Evolutionary conservation across 1,284 basidiomycete species (phyloP), one percentile per base, ranked within the genome.

Genomic region (Meira miltonrushii): DNA sequence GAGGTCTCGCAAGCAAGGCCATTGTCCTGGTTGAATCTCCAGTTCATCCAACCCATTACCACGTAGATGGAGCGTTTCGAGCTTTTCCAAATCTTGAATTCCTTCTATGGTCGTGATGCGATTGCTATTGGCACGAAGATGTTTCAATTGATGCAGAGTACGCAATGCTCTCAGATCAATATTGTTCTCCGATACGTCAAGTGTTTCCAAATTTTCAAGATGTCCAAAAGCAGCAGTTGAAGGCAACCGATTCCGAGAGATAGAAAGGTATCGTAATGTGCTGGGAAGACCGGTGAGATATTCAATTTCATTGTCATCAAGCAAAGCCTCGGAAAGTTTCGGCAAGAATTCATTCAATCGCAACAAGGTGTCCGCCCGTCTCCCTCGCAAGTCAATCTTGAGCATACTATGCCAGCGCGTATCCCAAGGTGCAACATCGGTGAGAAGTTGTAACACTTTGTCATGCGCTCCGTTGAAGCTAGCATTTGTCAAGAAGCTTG

Each of bases 281-380:
- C 58, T 19, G 1, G 75, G 75, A n/a, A 76, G 62, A 2, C 75
- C 75, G 9, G 66, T 73, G 15, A 75, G 48, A 56, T 74, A 77
- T 5, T 64, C 61, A 8, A 77, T 50, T 52, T 68, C 61, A 61
- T 77, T 77, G 39, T 60, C 55, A 41, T 69, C 68, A 4, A 97
- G 73, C 66, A 85, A 85, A 57, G 93, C 81, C 61, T 86, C 83
- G 72, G 92, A 90, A 33, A 98, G 82, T 56, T 82, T 83, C 7
- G 95, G 94, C 62, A 96, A 79, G 77, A 96, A 94, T 81, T 98
- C 94, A 76, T 95, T 93, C 67, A 98, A 81, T 59, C 92, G 82
- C 38, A 92, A 89, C 21, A 94, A 86, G 70, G 91, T 92, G 72
- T 97, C 93, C 50, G 94, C 80, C 50, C 85, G 84, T 78, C 88